Conservation (phyloP, 2,329 filamentous ascomycete genomes). For the Aspergillus sp. region DNA sequence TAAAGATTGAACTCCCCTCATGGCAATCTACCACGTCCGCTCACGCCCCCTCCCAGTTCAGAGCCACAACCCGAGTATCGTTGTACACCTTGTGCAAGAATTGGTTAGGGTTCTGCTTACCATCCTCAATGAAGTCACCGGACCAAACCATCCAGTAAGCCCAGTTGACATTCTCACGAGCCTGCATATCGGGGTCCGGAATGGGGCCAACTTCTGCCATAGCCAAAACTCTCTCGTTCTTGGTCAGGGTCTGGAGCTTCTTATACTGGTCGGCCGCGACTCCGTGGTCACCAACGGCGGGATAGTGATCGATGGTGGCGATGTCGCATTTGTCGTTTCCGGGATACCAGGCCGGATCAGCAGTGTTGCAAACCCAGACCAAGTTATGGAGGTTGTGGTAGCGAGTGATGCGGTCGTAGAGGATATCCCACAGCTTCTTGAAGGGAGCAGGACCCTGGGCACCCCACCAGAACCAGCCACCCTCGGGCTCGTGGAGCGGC, state of each 20-base stretch:
- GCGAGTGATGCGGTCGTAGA: slow-evolving; percentile 12
- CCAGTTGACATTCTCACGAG: background rate
- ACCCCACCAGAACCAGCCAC: slow-evolving; percentile 4
- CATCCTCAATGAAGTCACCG: background rate
- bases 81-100: too few relatives aligned
- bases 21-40: too few relatives aligned
- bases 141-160: slow-evolving; percentile 10
- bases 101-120: too few relatives aligned
- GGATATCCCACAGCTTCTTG: slow-evolving; percentile 12
- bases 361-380: slow-evolving; percentile 16
- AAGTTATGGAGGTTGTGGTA: slow-evolving; percentile 11
- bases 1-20: too few relatives aligned
- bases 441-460: slow-evolving; percentile 7
- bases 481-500: background rate
- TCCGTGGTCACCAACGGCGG: slow-evolving; percentile 8
- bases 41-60: too few relatives aligned
- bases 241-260: background rate
- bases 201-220: too few relatives aligned
- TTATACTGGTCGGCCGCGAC: slow-evolving; percentile 7
- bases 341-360: slow-evolving; percentile 10
- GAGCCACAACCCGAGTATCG: too few relatives aligned
- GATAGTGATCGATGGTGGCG: slow-evolving; percentile 12
- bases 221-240: too few relatives aligned
- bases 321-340: slow-evolving; percentile 16
- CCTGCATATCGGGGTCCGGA: too few relatives aligned